A percentile compares a stretch with the other conserved stretches of the same genome.
These are phyloP conservation scores for Wickerhamomyces tratensis DNA, from an alignment of 805 yeast genomes.

Conservation along the genomic window DNA sequence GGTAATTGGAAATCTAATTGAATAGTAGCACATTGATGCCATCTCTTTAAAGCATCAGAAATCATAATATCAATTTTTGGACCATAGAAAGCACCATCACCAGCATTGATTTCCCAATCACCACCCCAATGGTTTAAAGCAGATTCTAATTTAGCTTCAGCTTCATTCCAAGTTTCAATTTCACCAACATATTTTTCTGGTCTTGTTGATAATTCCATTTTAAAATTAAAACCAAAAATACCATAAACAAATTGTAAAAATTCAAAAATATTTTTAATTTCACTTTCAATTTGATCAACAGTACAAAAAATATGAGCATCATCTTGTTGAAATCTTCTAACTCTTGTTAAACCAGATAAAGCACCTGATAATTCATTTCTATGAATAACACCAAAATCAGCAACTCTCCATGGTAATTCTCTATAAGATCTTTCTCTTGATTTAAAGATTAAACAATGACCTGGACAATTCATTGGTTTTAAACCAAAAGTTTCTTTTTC, in stretches of 20 bases:
- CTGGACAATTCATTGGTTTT: conserved; percentile 91
- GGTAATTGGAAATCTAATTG: conserved; percentile 99
- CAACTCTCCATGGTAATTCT: conserved; percentile 97
- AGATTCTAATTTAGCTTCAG: conserved; percentile 75
- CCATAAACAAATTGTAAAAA: conserved; percentile 83
- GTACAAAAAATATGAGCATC: conserved; percentile 98
- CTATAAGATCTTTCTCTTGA: conserved; percentile 91
- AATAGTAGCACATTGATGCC: conserved; percentile 99
- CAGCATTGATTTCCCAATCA: conserved; percentile 89
- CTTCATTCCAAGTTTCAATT: conserved; percentile 85
- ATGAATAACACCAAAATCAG: conserved; percentile 95
- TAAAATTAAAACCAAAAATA: conserved; percentile 87
- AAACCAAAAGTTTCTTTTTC: conserved; percentile 94
- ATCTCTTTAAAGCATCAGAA: conserved; percentile 87
- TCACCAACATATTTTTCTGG: conserved; percentile 97
- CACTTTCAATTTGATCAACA: conserved; percentile 79
- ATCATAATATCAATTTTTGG: conserved; percentile 96
- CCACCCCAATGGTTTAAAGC: conserved; percentile 84
- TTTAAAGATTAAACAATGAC: conserved; percentile 89
- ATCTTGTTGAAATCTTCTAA: conserved; percentile 98
- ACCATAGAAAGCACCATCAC: conserved; percentile 96
- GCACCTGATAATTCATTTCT: conserved; percentile 97
- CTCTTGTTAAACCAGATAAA: conserved; percentile 89
- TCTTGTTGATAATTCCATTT: conserved; percentile 94
- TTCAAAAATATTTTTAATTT: conserved; percentile 77